These are phyloP conservation scores for Phoma sp. DNA, from an alignment of 2,329 filamentous ascomycete genomes.

Conservation along the genomic window DNA sequence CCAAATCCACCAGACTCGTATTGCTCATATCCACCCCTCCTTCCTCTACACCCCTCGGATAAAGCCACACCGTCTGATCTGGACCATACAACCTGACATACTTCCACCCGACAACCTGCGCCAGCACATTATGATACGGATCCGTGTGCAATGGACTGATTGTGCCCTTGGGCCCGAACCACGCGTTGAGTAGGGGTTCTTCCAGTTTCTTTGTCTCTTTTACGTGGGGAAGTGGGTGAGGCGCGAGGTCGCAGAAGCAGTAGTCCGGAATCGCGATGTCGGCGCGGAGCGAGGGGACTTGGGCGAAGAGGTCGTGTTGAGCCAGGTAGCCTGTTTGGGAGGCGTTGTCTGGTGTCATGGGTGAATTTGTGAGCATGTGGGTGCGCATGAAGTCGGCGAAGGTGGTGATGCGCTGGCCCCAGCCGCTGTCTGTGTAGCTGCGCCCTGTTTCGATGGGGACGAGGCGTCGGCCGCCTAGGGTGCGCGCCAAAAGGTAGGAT, in stretches of 20 bases:
- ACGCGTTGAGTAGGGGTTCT: constrained; percentile 80
- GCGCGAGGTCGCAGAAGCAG: constrained; percentile 71
- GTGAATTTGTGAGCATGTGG: constrained; percentile 58
- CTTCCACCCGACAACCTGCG: constrained; percentile 87
- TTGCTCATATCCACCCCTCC: constrained; percentile 88
- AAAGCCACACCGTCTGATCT: constrained; percentile 60
- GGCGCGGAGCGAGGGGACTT: constrained; percentile 75
- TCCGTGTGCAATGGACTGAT: constrained; percentile 94
- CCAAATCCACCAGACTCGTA: constrained; percentile 80
- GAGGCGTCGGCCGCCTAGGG: constrained; percentile 76
- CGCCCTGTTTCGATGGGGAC: constrained; percentile 86
- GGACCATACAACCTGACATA: constrained; percentile 90
- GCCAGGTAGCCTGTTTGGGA: constrained; percentile 77
- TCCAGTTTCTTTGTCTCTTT: constrained; percentile 38
- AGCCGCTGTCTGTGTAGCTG: constrained; percentile 84
- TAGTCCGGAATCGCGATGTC: constrained; percentile 85
- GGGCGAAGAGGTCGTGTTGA: constrained; percentile 84
- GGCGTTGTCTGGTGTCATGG: no score
- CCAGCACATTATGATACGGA: constrained; percentile 89
- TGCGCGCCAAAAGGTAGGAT: constrained; percentile 74
- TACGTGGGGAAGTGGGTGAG: constrained; percentile 22
- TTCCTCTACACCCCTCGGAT: constrained; percentile 66
- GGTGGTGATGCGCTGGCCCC: constrained; percentile 80
- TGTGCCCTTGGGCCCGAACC: constrained; percentile 87
- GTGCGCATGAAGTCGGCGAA: constrained; percentile 73